Base-by-base conservation (phyloP, 805 yeast genomes). In the Candida odintsovae region DNA sequence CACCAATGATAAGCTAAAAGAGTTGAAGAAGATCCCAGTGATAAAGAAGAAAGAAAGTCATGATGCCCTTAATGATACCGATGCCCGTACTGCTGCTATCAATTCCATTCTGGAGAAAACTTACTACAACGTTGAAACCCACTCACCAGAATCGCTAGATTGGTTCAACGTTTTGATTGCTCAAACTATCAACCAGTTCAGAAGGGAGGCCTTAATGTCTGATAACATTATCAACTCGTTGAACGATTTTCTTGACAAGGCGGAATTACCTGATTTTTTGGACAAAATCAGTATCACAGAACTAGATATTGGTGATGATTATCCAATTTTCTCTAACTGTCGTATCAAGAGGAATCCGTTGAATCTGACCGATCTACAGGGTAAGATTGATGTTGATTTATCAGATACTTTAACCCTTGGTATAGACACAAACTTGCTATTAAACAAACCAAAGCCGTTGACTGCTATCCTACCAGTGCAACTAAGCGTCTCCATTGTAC, bases 81-180 rank as follows among this genome's bases (percentile, higher is more conserved):
- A 58, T 19, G 50, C 51, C 10, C 54, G 50, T n/a, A 50, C 51
- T 8, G 42, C 41, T 8, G 41, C 54, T 6, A 65, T 72, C 38
- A 65, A 69, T 22, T 63, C 78, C 0, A 87, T 94, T 19, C 69
- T 94, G 36, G 97, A 92, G 52, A 90, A 90, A 57, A 90, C 97
- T 0, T 89, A 89, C 61, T 94, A 94, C 65, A 86, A 94, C 59
- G 97, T 94, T 2, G 81, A 82, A 40, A 82, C 80, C 22, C 99
- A 94, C 63, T 73, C 82, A 16, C 78, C 97, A 0, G 99, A 94
- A 68, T 85, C 97, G 0, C 68, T 94, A 50, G 99, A 94, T 63
- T 94, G 99, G 99, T 89, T 94, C 64, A 94, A 92, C 53, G 97
- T 94, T 1, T 71, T 94, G 33, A 76, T 94, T 18, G 99, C 97